Percentiles rank a stretch among this genome's conserved stretches.
Evolutionary conservation across 331 rosid genomes (phyloP).

Genomic region (Arachis monticola): DNA sequence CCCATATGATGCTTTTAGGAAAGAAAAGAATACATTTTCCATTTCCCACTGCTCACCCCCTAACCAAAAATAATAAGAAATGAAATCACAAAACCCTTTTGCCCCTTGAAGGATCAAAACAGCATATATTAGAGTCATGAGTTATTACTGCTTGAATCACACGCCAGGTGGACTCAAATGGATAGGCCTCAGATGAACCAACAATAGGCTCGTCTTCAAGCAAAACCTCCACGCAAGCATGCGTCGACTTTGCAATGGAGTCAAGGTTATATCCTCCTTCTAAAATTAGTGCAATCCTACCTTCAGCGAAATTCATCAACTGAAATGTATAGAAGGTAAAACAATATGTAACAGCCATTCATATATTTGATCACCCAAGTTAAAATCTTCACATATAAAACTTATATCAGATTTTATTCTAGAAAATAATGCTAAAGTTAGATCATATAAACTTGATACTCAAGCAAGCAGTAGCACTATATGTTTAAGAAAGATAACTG

Average conservation of each 20-base stretch:
- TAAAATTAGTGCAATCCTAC: slow-evolving; percentile 76
- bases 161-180: slow-evolving; percentile 92
- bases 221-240: slow-evolving; percentile 82
- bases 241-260: slow-evolving; percentile 80
- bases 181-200: slow-evolving; percentile 65
- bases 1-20: background rate
- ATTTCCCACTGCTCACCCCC: background rate
- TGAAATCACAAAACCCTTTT: background rate
- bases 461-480: background rate
- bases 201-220: slow-evolving; percentile 63
- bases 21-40: background rate
- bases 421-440: background rate
- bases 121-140: slow-evolving; percentile 12
- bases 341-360: slow-evolving; percentile 6
- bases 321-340: slow-evolving; percentile 44
- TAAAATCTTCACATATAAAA: background rate
- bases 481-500: slow-evolving; percentile 15
- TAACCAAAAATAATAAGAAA: background rate
- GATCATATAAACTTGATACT: no score
- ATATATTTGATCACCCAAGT: background rate
- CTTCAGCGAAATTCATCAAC: slow-evolving; percentile 85
- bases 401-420: background rate
- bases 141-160: slow-evolving; percentile 77
- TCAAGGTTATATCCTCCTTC: slow-evolving; percentile 98
- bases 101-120: background rate